phyloP scores from a whole-genome alignment of 2,329 filamentous ascomycete genomes.

The Claviceps sp. region DNA sequence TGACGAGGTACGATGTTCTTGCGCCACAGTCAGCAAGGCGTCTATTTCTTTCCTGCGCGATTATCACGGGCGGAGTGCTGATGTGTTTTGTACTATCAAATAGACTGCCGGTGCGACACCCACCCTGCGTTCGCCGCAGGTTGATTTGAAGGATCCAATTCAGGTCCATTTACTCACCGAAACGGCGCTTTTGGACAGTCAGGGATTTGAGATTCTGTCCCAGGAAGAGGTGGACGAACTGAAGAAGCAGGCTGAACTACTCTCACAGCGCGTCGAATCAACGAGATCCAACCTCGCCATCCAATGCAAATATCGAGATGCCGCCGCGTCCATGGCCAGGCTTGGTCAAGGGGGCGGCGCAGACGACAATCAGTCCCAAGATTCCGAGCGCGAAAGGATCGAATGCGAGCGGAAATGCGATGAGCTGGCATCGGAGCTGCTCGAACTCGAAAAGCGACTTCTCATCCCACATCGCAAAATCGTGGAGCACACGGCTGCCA shows the following conservation, averaged over 20 bases:
- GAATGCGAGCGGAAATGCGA: constrained; percentile 72
- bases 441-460: constrained; percentile 62
- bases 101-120: neutral
- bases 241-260: constrained; percentile 69
- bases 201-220: constrained; percentile 69
- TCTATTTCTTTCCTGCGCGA: neutral
- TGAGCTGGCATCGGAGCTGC: constrained; percentile 68
- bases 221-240: constrained; percentile 83
- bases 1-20: constrained; percentile 38
- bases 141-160: constrained; percentile 58
- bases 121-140: constrained; percentile 28
- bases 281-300: constrained; percentile 72
- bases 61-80: neutral
- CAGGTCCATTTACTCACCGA: constrained; percentile 87
- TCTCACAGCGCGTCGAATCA: constrained; percentile 67
- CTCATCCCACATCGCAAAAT: constrained; percentile 64
- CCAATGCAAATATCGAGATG: constrained; percentile 89
- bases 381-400: constrained; percentile 62
- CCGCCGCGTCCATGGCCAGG: constrained; percentile 71
- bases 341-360: constrained; percentile 32
- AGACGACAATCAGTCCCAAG: constrained; percentile 36
- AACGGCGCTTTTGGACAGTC: constrained; percentile 82
- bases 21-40: neutral
- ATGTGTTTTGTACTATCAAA: neutral
- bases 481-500: constrained; percentile 81